phyloP scores from a whole-genome alignment of 441 rosid species.

The Gossypium gossypioides region DNA sequence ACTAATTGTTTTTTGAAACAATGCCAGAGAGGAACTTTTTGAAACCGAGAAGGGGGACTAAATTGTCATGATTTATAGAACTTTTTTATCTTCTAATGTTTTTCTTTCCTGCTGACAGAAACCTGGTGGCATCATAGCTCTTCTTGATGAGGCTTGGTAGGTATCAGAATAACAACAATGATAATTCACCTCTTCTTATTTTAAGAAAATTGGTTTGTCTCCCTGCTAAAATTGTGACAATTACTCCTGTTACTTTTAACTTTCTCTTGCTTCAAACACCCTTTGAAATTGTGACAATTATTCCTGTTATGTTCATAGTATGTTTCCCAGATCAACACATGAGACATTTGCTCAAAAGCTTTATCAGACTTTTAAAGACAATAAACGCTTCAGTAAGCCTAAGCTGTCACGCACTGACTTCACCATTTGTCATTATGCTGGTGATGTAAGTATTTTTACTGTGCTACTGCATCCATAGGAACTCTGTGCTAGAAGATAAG shows the following conservation, averaged over 20 bases:
- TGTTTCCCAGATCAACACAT: slow-evolving; percentile 95
- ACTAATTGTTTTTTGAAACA: not conserved
- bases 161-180: slow-evolving; percentile 16
- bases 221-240: slow-evolving; percentile 7
- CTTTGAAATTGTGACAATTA: slow-evolving; percentile 11
- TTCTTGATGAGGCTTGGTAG: slow-evolving; percentile 96
- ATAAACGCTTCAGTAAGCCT: slow-evolving; percentile 89
- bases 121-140: slow-evolving; percentile 97
- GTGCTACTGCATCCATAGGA: slow-evolving; percentile 9
- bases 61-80: not conserved
- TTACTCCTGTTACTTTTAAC: slow-evolving; percentile 17
- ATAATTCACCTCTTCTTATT: slow-evolving; percentile 8
- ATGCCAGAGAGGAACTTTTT: not conserved
- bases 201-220: not conserved
- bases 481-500: not conserved
- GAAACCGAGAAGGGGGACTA: not conserved
- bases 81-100: slow-evolving; percentile 17
- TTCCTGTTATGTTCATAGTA: slow-evolving; percentile 41
- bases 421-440: slow-evolving; percentile 88
- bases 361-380: slow-evolving; percentile 85
- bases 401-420: slow-evolving; percentile 84
- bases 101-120: slow-evolving; percentile 50
- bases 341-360: slow-evolving; percentile 91
- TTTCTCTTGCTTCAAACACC: not conserved
- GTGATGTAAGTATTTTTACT: slow-evolving; percentile 60